Percentiles rank a stretch among this genome's conserved stretches.
phyloP scores from a whole-genome alignment of 179 eudicot genomes.

The Beta macrorhiza region DNA sequence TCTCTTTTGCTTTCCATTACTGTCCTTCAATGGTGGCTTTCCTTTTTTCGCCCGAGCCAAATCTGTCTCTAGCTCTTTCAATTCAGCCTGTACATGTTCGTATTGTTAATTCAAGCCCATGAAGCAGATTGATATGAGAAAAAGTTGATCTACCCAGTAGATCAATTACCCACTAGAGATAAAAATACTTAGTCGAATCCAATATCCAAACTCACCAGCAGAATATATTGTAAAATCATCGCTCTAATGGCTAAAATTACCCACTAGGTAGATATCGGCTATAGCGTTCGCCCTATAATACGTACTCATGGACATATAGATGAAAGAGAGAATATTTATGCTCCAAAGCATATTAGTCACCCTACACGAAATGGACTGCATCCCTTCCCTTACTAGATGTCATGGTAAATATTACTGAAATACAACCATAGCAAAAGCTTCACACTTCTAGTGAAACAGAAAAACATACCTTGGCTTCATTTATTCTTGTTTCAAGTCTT shows the following conservation, averaged over 20 bases:
- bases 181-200: too few relatives aligned
- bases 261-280: too few relatives aligned
- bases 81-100: slow-evolving; percentile 40
- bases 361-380: neutral
- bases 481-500: slow-evolving; percentile 60
- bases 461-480: slow-evolving; percentile 68
- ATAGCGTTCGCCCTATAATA: too few relatives aligned
- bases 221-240: too few relatives aligned
- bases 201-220: neutral
- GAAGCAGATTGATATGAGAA: neutral
- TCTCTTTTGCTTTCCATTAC: slow-evolving; percentile 78
- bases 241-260: too few relatives aligned
- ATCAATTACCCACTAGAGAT: too few relatives aligned
- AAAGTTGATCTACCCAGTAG: too few relatives aligned
- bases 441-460: neutral
- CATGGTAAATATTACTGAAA: neutral
- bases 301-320: neutral
- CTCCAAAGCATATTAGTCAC: neutral
- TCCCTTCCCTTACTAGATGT: neutral
- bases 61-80: slow-evolving; percentile 66
- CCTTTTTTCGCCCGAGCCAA: slow-evolving; percentile 86
- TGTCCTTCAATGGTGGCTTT: slow-evolving; percentile 64
- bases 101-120: slow-evolving; percentile 1
- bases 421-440: neutral
- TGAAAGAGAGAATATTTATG: neutral